Percentiles rank a stretch among this genome's conserved stretches.
Conservation (phyloP, 768 basidiomycete genomes). For the Pisolithus orientalis region DNA sequence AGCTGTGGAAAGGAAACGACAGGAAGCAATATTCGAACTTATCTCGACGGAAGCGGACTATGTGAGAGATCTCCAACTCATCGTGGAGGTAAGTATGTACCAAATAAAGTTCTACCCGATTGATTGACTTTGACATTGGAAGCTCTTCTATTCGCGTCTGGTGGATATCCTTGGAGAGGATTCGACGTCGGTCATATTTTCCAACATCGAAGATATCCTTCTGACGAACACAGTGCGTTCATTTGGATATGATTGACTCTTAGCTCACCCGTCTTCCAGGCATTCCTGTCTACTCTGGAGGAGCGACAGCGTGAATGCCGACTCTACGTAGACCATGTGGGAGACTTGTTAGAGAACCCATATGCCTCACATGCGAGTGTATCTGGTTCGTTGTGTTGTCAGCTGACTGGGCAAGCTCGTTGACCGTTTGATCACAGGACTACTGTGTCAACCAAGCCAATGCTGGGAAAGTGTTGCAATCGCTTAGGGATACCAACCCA, state of each 20-base stretch:
- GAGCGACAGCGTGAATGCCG: constrained; percentile 87
- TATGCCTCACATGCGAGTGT: constrained; percentile 71
- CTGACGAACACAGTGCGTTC: constrained; percentile 36
- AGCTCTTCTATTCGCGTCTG: too few species aligned
- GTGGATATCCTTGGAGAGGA: too few species aligned
- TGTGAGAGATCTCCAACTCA: constrained; percentile 46
- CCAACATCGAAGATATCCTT: too few species aligned
- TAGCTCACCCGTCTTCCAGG: constrained; percentile 31
- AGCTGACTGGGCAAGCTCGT: neutral
- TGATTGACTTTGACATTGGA: constrained; percentile 21
- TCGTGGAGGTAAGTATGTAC: constrained; percentile 64
- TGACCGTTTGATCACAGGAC: constrained; percentile 36
- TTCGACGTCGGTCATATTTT: too few species aligned
- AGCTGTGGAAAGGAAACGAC: constrained; percentile 70
- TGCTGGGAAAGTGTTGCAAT: constrained; percentile 39
- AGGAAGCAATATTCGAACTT: constrained; percentile 98
- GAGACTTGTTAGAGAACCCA: constrained; percentile 75
- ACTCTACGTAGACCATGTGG: constrained; percentile 85
- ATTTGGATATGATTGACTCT: constrained; percentile 85
- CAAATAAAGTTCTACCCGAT: neutral
- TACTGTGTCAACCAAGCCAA: too few species aligned
- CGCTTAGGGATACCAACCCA: constrained; percentile 60
- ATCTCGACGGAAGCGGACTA: too few species aligned
- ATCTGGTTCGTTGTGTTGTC: constrained; percentile 49
- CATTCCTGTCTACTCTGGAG: constrained; percentile 84